Conservation (phyloP, 2,329 filamentous ascomycete species). For the Domatiomyces catenatus region DNA sequence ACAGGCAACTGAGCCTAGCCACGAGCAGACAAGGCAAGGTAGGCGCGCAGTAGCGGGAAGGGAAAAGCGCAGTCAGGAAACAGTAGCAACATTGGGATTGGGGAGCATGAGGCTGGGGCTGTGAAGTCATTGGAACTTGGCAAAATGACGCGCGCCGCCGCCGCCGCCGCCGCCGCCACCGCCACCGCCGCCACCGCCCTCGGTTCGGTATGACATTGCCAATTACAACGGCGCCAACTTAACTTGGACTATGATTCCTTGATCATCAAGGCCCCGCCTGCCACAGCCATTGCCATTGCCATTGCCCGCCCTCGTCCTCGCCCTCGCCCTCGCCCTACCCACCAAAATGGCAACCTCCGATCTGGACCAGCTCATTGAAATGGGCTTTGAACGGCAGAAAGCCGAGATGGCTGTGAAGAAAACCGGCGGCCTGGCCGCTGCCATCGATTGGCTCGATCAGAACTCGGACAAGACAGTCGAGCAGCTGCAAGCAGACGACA, state of each 20-base stretch:
- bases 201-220: too few relatives aligned
- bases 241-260: too few relatives aligned
- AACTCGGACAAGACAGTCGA: slow-evolving; percentile 80
- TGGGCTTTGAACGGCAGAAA: slow-evolving; percentile 69
- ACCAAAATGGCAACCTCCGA: slow-evolving; percentile 29
- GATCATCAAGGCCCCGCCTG: too few relatives aligned
- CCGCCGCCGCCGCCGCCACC: too few relatives aligned
- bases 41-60: not conserved
- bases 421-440: slow-evolving; percentile 65
- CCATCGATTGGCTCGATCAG: slow-evolving; percentile 85
- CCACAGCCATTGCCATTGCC: too few relatives aligned
- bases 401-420: slow-evolving; percentile 74
- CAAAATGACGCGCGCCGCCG: not conserved
- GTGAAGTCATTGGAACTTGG: not conserved
- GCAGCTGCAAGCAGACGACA: slow-evolving; percentile 50
- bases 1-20: not conserved
- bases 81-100: not conserved
- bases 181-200: too few relatives aligned
- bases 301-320: too few relatives aligned
- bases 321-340: not conserved
- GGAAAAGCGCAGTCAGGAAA: not conserved
- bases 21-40: not conserved
- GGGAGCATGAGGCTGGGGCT: not conserved
- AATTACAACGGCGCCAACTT: too few relatives aligned
- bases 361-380: slow-evolving; percentile 46